Conservation (phyloP, 2,329 filamentous ascomycete species). For the Arthrobotrys sphaeroides region DNA sequence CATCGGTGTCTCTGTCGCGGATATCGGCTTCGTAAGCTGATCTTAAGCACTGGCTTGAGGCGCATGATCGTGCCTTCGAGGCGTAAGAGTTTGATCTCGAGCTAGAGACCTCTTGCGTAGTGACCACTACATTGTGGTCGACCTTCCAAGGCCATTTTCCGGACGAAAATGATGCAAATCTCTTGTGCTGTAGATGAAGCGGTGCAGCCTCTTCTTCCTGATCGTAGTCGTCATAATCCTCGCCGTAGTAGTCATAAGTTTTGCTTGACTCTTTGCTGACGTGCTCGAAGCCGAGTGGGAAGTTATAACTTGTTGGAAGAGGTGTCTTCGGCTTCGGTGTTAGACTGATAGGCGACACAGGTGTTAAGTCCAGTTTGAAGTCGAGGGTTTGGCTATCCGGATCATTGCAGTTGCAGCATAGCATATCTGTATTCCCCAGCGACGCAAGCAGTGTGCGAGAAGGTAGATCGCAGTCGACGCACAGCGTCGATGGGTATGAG, state of each 20-base stretch:
- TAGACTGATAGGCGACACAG: slow-evolving; percentile 37
- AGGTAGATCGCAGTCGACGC: slow-evolving; percentile 42
- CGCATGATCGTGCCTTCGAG: slow-evolving; percentile 38
- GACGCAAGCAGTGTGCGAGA: slow-evolving; percentile 43
- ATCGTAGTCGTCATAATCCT: slow-evolving; percentile 36
- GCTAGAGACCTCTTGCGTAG: slow-evolving; percentile 18
- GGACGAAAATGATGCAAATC: slow-evolving; percentile 47
- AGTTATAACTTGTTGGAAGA: slow-evolving; percentile 48
- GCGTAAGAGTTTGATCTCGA: slow-evolving; percentile 13
- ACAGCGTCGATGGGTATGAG: slow-evolving; percentile 51
- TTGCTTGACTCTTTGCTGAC: slow-evolving; percentile 22
- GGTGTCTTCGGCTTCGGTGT: slow-evolving; percentile 4
- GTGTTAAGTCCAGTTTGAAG: slow-evolving; percentile 34
- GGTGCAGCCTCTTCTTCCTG: slow-evolving; percentile 20
- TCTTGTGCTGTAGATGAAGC: slow-evolving; percentile 25
- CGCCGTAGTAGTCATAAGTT: slow-evolving; percentile 24
- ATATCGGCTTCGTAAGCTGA: slow-evolving; percentile 20
- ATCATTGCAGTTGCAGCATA: slow-evolving; percentile 38
- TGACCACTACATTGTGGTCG: slow-evolving; percentile 39
- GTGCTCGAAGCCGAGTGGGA: slow-evolving; percentile 38
- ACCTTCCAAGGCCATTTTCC: slow-evolving; percentile 35
- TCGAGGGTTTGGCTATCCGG: slow-evolving; percentile 17
- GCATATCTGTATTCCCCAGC: slow-evolving; percentile 34
- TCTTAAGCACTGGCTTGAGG: slow-evolving; percentile 39
- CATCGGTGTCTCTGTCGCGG: slow-evolving; percentile 3